Conservation (phyloP, 2,329 filamentous ascomycete species). For the Tolypocladium sp. region DNA sequence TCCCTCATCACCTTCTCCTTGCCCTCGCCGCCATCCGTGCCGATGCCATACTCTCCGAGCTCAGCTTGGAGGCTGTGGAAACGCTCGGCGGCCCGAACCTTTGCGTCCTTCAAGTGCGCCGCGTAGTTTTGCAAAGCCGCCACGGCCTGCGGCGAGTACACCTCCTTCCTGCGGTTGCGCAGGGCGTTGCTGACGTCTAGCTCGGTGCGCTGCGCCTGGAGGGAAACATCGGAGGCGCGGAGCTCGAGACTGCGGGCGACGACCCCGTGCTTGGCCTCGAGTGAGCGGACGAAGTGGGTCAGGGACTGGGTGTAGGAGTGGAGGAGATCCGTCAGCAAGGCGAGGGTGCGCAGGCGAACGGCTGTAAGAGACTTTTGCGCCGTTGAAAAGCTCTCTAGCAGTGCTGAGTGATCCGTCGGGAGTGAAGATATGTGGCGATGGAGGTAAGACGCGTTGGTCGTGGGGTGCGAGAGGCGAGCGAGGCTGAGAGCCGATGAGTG, state of each 20-base stretch:
- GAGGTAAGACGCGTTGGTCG: constrained; percentile 45
- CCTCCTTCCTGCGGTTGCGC: constrained; percentile 22
- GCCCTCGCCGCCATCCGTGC: constrained; percentile 18
- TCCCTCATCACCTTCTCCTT: constrained; percentile 44
- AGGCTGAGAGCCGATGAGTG: constrained; percentile 38
- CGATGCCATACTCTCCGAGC: constrained; percentile 41
- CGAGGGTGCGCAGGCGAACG: constrained; percentile 29
- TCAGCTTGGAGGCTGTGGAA: constrained; percentile 31
- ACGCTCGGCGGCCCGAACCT: constrained; percentile 32
- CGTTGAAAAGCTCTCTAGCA: constrained; percentile 22
- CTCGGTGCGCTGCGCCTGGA: constrained; percentile 33
- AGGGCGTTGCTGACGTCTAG: constrained; percentile 26
- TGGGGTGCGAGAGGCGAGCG: constrained; percentile 37
- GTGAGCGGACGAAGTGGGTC: constrained; percentile 33
- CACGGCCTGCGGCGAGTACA: constrained; percentile 35
- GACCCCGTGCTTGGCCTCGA: constrained; percentile 47
- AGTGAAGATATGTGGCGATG: constrained; percentile 47
- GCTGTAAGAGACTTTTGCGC: constrained; percentile 23
- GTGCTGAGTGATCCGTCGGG: constrained; percentile 25
- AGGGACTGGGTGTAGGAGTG: constrained; percentile 28
- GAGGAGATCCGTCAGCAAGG: constrained; percentile 28
- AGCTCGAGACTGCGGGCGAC: constrained; percentile 42
- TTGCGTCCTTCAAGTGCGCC: constrained; percentile 39
- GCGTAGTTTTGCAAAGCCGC: constrained; percentile 37
- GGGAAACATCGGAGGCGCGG: constrained; percentile 33